Percentiles rank a stretch among this genome's conserved stretches.
Evolutionary conservation across 2,329 filamentous ascomycete genomes (phyloP).

Genomic region (Talaromyces marneffei): DNA sequence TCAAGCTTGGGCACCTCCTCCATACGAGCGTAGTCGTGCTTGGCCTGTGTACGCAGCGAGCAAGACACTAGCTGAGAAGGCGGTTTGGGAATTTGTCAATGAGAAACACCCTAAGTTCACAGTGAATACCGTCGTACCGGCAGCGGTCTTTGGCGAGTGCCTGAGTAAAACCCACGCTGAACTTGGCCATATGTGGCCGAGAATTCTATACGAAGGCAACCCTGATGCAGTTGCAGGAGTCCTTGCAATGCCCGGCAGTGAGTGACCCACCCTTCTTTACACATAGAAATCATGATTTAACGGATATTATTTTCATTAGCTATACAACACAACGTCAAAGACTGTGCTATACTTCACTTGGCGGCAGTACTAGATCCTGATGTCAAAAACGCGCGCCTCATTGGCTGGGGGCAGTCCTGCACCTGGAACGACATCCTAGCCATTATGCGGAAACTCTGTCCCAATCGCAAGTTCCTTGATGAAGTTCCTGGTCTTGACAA

Average conservation of each 20-base stretch:
- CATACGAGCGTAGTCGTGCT: constrained; percentile 3
- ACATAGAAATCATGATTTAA: neutral
- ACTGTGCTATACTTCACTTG: constrained; percentile 7
- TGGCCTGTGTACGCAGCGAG: neutral
- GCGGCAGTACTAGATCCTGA: constrained; percentile 7
- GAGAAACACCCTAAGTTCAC: neutral
- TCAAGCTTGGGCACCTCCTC: constrained; percentile 6
- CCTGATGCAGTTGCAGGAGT: neutral
- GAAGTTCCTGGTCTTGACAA: neutral
- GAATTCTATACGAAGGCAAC: neutral
- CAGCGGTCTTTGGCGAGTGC: neutral
- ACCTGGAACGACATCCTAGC: constrained; percentile 10
- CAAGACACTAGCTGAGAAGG: constrained; percentile 4
- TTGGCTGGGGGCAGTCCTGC: constrained; percentile 5
- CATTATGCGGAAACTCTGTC: constrained; percentile 8
- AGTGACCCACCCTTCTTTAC: neutral
- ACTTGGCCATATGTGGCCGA: neutral
- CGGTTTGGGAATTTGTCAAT: constrained; percentile 2
- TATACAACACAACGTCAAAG: constrained; percentile 6
- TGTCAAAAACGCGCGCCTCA: neutral
- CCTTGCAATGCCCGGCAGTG: neutral
- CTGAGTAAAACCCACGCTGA: constrained; percentile 2
- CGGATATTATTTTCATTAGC: neutral
- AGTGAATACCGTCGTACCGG: neutral
- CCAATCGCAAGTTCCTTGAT: constrained; percentile 2